Evolutionary conservation across 2,329 filamentous ascomycete species (phyloP).

Genomic region (Monilinia aucupariae): DNA sequence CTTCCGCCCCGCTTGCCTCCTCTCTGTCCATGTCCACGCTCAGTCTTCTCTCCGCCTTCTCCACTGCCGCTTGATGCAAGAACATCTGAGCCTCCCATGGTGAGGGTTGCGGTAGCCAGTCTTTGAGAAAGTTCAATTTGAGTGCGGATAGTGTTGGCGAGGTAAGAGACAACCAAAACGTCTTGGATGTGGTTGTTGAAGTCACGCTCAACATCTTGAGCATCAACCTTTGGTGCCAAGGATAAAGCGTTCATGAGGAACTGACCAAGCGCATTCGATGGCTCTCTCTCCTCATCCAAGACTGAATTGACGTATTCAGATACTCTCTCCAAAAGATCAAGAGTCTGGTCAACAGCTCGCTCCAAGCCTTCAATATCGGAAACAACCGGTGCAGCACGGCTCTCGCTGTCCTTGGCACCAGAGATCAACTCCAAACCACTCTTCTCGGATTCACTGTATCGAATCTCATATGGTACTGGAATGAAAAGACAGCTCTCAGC

Average conservation of each 20-base stretch:
- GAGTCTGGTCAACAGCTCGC: slow-evolving; percentile 77
- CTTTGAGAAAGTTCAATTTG: slow-evolving; percentile 98
- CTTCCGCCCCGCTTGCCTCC: slow-evolving; percentile 45
- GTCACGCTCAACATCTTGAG: slow-evolving; percentile 85
- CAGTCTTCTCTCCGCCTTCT: slow-evolving; percentile 44
- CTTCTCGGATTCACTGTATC: slow-evolving; percentile 76
- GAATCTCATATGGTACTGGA: slow-evolving; percentile 90
- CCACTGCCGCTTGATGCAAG: slow-evolving; percentile 36
- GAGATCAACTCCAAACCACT: slow-evolving; percentile 78
- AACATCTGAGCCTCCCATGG: slow-evolving; percentile 46
- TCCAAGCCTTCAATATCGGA: slow-evolving; percentile 89
- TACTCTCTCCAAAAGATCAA: slow-evolving; percentile 85
- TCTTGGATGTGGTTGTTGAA: slow-evolving; percentile 99
- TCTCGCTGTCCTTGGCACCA: slow-evolving; percentile 72
- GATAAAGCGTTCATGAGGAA: slow-evolving; percentile 91
- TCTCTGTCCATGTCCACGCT: slow-evolving; percentile 40
- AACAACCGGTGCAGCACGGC: slow-evolving; percentile 65
- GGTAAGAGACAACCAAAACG: slow-evolving; percentile 94
- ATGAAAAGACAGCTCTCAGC: slow-evolving; percentile 97
- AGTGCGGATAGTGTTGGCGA: slow-evolving; percentile 97
- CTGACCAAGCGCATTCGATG: slow-evolving; percentile 87
- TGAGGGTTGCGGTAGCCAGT: slow-evolving; percentile 72
- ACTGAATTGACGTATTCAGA: slow-evolving; percentile 89
- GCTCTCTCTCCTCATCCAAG: slow-evolving; percentile 85
- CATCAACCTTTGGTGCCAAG: slow-evolving; percentile 89